phyloP scores from a whole-genome alignment of 2,329 filamentous ascomycete genomes.

The Mycosphaerella sp. region DNA sequence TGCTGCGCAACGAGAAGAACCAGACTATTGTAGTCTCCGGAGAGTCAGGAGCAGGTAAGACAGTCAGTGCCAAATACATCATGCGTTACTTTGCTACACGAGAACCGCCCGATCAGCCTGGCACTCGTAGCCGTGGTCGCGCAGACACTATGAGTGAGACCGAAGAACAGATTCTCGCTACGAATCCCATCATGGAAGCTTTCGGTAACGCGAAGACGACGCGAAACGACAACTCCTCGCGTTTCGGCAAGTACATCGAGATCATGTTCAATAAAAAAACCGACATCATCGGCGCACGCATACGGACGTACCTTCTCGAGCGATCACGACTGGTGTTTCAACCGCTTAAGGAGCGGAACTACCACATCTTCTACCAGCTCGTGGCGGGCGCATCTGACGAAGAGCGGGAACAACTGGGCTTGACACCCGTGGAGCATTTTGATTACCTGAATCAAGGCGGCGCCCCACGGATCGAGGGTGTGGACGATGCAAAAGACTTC shows the following conservation, averaged over 20 bases:
- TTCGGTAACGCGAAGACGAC: constrained; percentile 99
- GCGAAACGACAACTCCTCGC: constrained; percentile 96
- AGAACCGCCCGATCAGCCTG: constrained; percentile 84
- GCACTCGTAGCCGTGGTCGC: constrained; percentile 67
- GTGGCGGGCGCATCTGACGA: constrained; percentile 83
- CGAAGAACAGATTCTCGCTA: constrained; percentile 95
- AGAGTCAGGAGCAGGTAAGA: constrained; percentile 98
- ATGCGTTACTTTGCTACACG: constrained; percentile 99
- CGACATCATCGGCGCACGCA: constrained; percentile 96
- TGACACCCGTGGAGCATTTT: constrained; percentile 82
- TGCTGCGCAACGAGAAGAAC: constrained; percentile 92
- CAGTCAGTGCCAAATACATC: constrained; percentile 98
- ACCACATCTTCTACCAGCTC: constrained; percentile 98
- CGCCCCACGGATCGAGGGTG: constrained; percentile 82
- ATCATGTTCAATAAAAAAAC: constrained; percentile 97
- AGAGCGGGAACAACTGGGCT: constrained; percentile 70
- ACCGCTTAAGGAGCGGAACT: constrained; percentile 94
- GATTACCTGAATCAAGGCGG: constrained; percentile 96
- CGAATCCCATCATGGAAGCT: constrained; percentile 99
- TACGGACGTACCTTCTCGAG: constrained; percentile 90
- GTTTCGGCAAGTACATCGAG: constrained; percentile 99
- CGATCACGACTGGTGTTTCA: constrained; percentile 95
- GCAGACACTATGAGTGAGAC: constrained; percentile 88
- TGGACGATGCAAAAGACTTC: constrained; percentile 94
- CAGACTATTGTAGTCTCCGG: constrained; percentile 99